Evolutionary conservation across 2,329 filamentous ascomycete genomes (phyloP), one percentile per base, ranked within the genome.

Genomic region (Lachnellula subtilissima): DNA sequence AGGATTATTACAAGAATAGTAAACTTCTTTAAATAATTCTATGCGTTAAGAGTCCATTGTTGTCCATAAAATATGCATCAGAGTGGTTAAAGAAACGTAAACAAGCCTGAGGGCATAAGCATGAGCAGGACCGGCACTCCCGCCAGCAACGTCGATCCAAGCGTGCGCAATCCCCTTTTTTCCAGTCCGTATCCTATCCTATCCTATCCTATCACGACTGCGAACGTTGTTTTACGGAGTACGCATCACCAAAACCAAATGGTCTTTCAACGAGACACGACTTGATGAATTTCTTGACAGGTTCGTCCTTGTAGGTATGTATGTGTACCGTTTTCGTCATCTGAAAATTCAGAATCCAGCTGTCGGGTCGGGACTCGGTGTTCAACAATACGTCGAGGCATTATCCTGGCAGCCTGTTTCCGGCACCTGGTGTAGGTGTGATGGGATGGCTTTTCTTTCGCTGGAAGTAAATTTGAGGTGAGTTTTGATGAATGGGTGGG

Each of bases 61-160:
- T 19, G 17, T 23, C 9, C 36, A 23, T n/a, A 8, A 50, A 22
- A 35, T 19, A n/a, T 39, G 19, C 25, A 9, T 12, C 12, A 23
- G 48, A 39, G 22, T 22, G 22, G 22, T 22, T 3, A 22, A 22
- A 40, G 35, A n/a, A 11, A 35, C 22, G 49, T 28, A 32, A n/a
- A 25, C 36, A 37, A n/a, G 25, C 11, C 15, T 28, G 5, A 28
- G 19, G 36, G 7, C 37, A 25, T 25, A 12, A n/a, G 23, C 22
- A 15, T 15, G n/a, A 19, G 19, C 19, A 19, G 19, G 19, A 42
- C 23, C 49, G 49, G 49, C 49, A 51, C 49, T 51, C 37, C 37
- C 49, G 36, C 49, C 48, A 51, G 36, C 49, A 51, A 4, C 15
- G 49, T 43, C 49, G 49, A 51, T 51, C 49, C 25, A 11, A 7